Percentiles rank a stretch among this genome's conserved stretches.
Evolutionary conservation across 768 basidiomycete species (phyloP).

Genomic region (Gloeostereum incarnatum): DNA sequence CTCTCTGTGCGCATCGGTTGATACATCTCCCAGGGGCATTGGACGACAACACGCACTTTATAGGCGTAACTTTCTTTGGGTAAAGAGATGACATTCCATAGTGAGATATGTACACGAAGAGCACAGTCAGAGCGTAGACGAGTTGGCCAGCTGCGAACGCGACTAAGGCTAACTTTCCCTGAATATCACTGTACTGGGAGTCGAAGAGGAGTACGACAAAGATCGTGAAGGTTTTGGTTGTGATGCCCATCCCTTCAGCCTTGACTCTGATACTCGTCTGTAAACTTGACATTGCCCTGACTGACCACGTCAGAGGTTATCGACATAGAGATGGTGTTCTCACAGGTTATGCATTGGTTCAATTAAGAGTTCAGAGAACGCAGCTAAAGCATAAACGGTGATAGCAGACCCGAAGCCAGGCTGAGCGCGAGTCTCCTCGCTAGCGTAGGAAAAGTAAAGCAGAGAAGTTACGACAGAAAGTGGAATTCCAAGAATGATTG

Average conservation of each 20-base stretch:
- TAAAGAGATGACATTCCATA: slow-evolving; percentile 25
- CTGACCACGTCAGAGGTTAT: slow-evolving; percentile 8
- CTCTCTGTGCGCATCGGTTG: not conserved
- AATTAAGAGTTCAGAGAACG: slow-evolving; percentile 66
- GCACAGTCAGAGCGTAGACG: slow-evolving; percentile 53
- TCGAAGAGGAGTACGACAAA: slow-evolving; percentile 56
- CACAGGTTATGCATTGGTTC: slow-evolving; percentile 79
- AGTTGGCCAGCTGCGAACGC: slow-evolving; percentile 87
- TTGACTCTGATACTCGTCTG: slow-evolving; percentile 65
- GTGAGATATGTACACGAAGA: slow-evolving; percentile 42
- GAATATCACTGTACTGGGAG: slow-evolving; percentile 13
- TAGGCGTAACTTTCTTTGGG: slow-evolving; percentile 15
- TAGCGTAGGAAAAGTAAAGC: slow-evolving; percentile 47
- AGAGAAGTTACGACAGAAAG: slow-evolving; percentile 42
- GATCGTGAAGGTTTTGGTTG: slow-evolving; percentile 62
- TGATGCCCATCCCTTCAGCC: slow-evolving; percentile 81
- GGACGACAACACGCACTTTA: not conserved
- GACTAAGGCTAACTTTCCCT: slow-evolving; percentile 49
- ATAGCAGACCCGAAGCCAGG: slow-evolving; percentile 57
- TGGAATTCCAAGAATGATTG: slow-evolving; percentile 59
- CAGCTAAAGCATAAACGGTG: slow-evolving; percentile 61
- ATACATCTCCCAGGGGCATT: slow-evolving; percentile 13
- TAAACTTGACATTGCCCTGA: slow-evolving; percentile 61
- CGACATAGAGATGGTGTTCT: slow-evolving; percentile 13
- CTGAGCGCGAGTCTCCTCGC: slow-evolving; percentile 46